Base-by-base conservation (phyloP, 805 yeast species). In the Teunomyces lycoperdinae region DNA sequence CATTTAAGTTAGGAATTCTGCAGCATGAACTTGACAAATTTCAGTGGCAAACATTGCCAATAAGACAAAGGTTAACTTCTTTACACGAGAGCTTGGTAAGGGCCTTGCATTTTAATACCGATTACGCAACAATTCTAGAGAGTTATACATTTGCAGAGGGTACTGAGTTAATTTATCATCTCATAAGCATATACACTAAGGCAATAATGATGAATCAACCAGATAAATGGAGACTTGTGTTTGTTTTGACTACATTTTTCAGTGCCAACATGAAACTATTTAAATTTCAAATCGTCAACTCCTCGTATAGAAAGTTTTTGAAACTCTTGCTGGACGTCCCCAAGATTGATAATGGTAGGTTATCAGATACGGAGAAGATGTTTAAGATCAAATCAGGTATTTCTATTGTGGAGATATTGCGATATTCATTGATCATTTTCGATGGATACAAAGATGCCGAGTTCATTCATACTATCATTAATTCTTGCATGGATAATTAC, bases 381-480 rank as follows among this genome's bases (percentile, higher is more conserved):
- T 48, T 45, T 32, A 45, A 47, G 38, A 26, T 44, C 24, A 50
- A 47, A 32, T 26, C 42, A 4, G 33, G 51, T 28, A 24, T 17
- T 9, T 45, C 39, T 17, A 52, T 49, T 9, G 43, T 45, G 11
- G 33, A 42, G 9, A 58, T 70, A 3, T 49, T 66, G 11, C 32
- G 41, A 9, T 46, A 59, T 30, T 47, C 65, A 6, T 54, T 42
- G 29, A 43, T 52, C 4, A 26, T 63, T 2, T 70, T 58, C 52
- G 70, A 68, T 26, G 77, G 77, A 1, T 73, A 60, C 48, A 62
- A 58, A 36, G 77, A 73, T 29, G 52, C 46, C 32, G 41, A 26
- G 6, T 52, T 47, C 7, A 24, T 64, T 11, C 38, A 40, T 17
- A 46, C 41, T 20, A 14, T 47, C n/a, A 45, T 48, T 3, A 9